Conservation (phyloP, 2,329 filamentous ascomycete genomes). For the Pseudocercospora cruenta region DNA sequence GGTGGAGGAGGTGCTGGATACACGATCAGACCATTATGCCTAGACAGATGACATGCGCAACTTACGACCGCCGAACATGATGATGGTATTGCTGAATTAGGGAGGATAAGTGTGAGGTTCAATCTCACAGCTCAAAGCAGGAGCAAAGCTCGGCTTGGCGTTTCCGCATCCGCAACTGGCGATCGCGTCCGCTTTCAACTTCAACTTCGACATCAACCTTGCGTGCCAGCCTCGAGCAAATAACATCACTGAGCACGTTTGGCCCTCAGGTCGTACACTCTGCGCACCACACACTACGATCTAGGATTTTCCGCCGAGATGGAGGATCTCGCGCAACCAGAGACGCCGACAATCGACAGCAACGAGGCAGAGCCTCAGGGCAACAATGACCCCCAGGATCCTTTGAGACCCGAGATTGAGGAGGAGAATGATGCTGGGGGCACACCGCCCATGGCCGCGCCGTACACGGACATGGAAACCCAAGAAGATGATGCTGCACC, state of each 20-base stretch:
- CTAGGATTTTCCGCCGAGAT: constrained; percentile 32
- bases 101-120: neutral
- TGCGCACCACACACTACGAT: neutral
- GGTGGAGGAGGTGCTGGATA: constrained; percentile 68
- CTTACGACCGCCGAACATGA: constrained; percentile 37
- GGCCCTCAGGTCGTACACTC: neutral
- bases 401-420: constrained; percentile 51
- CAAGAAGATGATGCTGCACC: constrained; percentile 43
- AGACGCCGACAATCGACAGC: constrained; percentile 44
- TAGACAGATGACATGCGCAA: neutral
- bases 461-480: constrained; percentile 51
- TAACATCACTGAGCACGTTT: neutral
- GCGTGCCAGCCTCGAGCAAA: neutral
- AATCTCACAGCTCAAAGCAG: constrained; percentile 6
- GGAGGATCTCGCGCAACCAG: constrained; percentile 47
- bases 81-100: neutral
- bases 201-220: constrained; percentile 6
- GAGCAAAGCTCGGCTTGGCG: neutral
- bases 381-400: constrained; percentile 51
- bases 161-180: constrained; percentile 5
- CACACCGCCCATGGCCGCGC: constrained; percentile 48
- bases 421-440: constrained; percentile 51
- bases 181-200: neutral
- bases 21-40: constrained; percentile 1
- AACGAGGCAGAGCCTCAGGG: constrained; percentile 50